Evolutionary conservation across 169 alveolate genomes (phyloP), one percentile per base, ranked within the genome.

Genomic region (Cyclospora cayetanensis): DNA sequence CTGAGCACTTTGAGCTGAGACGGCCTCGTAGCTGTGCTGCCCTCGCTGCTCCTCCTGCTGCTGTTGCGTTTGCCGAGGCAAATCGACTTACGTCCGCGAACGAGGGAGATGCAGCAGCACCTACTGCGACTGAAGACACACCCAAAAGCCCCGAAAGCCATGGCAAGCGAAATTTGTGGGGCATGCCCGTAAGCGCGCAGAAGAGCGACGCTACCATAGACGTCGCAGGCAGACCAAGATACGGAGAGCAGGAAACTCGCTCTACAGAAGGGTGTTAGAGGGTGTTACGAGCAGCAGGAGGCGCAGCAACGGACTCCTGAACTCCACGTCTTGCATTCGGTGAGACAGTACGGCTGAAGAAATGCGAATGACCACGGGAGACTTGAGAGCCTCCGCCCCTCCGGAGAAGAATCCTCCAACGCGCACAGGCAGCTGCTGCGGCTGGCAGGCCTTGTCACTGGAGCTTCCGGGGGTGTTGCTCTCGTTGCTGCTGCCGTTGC

Each of bases 331-430:
- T 18, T 50, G 66, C 74, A 52, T 46, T 29, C 52, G 53, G 29
- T 20, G 46, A 52, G 89, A 79, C 34, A 79, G 50, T 22, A 50
- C 89, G 52, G 70, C 74, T 37, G 89, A 79, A 20, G 89, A 79
- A 39, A 79, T 35, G 12, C 53, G 70, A 20, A 79, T 72, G 2
- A 79, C 42, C 53, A 79, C 89, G 31, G 89, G 46, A 18, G 89
- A 72, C 41, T 79, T 46, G 25, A 43, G 74, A 37, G 52, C 72
- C 29, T 43, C 52, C 37, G 34, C 42, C 25, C 72, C 89, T 27
- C n/a, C 35, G 20, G 74, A 50, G 74, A 79, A 79, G 72, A 79
- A 20, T 34, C 89, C 89, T 50, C 89, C 74, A n/a, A 79, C 3
- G 22, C 52, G 89, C n/a, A 79, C 89, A 15, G 89, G 18, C 34